phyloP scores from a whole-genome alignment of 768 basidiomycete species.

The Podaxis sp. region DNA sequence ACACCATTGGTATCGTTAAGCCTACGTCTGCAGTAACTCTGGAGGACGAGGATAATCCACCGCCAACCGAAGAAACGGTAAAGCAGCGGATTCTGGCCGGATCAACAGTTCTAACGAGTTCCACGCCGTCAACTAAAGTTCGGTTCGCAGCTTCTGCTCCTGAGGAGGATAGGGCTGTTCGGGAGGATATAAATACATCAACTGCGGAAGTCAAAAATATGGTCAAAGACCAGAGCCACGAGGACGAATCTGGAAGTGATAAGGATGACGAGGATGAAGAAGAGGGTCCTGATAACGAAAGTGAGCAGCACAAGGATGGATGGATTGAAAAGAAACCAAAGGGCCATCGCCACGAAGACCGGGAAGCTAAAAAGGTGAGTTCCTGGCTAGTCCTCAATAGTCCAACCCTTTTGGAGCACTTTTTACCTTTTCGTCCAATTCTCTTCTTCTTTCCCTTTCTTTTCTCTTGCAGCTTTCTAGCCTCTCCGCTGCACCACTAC shows the following conservation, averaged over 20 bases:
- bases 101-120: conserved; percentile 3
- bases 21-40: conserved; percentile 17
- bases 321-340: conserved; percentile 57
- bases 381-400: conserved; percentile 6
- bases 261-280: conserved; percentile 23
- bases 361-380: conserved; percentile 81
- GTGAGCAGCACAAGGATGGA: conserved; percentile 31
- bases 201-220: conserved; percentile 4
- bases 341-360: conserved; percentile 92
- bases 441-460: not conserved
- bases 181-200: conserved; percentile 2
- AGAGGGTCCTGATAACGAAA: conserved; percentile 29
- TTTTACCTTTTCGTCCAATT: not conserved
- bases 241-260: conserved; percentile 20
- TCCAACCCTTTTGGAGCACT: not conserved
- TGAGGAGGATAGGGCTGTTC: conserved; percentile 14
- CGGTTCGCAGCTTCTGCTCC: not conserved
- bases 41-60: conserved; percentile 8
- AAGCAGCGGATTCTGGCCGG: not conserved
- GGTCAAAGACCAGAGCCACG: conserved; percentile 6
- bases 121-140: conserved; percentile 1
- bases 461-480: not conserved
- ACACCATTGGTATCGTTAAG: conserved; percentile 76
- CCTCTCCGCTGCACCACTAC: not conserved
- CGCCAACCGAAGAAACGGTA: conserved; percentile 10